Conservation (phyloP, 1,139 yeast species). For the Suhomyces ambrosiae region DNA sequence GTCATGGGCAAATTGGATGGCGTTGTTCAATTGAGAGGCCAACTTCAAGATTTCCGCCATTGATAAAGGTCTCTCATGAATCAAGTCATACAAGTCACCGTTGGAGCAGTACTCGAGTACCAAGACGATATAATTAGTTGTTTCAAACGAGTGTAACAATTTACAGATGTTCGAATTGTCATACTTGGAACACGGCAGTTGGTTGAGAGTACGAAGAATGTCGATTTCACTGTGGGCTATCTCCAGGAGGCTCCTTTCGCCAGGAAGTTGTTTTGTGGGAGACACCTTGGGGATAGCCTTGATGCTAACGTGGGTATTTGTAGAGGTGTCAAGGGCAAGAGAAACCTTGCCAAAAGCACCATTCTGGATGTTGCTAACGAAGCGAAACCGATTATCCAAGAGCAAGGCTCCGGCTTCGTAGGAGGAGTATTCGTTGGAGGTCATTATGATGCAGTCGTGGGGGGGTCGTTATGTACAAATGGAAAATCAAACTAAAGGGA, state of each 20-base stretch:
- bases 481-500: constrained; percentile 8
- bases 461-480: constrained; percentile 11
- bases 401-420: constrained; percentile 36
- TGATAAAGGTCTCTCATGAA: constrained; percentile 24
- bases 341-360: constrained; percentile 59
- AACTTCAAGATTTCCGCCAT: constrained; percentile 17
- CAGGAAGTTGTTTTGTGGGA: constrained; percentile 18
- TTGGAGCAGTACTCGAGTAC: constrained; percentile 53
- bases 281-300: constrained; percentile 43
- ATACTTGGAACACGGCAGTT: constrained; percentile 29
- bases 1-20: constrained; percentile 44
- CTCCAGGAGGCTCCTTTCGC: constrained; percentile 18
- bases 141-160: constrained; percentile 45
- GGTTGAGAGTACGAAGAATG: constrained; percentile 38
- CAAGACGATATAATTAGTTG: constrained; percentile 42
- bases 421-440: constrained; percentile 28
- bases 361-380: constrained; percentile 43
- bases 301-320: constrained; percentile 28
- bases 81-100: constrained; percentile 54
- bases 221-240: constrained; percentile 52
- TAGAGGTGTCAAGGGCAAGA: constrained; percentile 41
- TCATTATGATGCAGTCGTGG: constrained; percentile 10
- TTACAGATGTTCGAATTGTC: constrained; percentile 48
- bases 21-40: constrained; percentile 41
- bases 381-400: constrained; percentile 38